Conservation (phyloP, 148 eudicot species). For the Dianthus caryophyllus region DNA sequence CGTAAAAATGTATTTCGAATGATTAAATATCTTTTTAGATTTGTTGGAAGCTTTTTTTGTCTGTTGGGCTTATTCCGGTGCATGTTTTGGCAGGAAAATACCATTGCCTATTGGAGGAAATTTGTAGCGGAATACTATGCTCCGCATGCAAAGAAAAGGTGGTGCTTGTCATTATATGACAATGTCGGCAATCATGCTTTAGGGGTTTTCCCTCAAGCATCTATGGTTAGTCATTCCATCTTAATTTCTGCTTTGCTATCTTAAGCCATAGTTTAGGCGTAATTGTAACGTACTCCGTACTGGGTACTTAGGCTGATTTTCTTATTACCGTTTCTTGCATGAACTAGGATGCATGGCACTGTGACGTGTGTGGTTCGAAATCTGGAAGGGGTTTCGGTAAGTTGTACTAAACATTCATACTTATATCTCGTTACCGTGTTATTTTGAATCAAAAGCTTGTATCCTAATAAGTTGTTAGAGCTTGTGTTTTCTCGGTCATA, state of each 20-base stretch:
- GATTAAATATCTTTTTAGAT: neutral
- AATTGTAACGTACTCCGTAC: neutral
- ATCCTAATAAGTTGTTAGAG: neutral
- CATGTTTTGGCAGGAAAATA: constrained; percentile 51
- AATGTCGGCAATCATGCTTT: constrained; percentile 87
- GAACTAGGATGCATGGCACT: constrained; percentile 93
- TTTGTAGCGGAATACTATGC: constrained; percentile 89
- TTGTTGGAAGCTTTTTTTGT: too few species aligned
- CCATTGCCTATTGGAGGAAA: constrained; percentile 89
- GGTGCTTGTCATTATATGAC: constrained; percentile 89
- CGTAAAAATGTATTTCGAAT: neutral
- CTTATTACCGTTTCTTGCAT: constrained; percentile 18
- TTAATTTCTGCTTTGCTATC: neutral
- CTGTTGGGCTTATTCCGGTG: constrained; percentile 12
- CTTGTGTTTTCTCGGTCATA: neutral
- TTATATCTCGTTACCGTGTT: neutral
- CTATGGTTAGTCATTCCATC: constrained; percentile 48
- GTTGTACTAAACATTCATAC: constrained; percentile 21
- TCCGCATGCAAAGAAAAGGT: constrained; percentile 92
- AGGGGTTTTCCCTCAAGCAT: constrained; percentile 84
- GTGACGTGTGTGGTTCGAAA: constrained; percentile 92
- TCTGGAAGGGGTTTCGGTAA: constrained; percentile 96
- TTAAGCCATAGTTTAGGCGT: neutral
- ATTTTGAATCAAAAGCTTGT: neutral
- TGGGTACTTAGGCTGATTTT: neutral